phyloP scores from a whole-genome alignment of 2,329 filamentous ascomycete species.

The Grosmannia penicillata region DNA sequence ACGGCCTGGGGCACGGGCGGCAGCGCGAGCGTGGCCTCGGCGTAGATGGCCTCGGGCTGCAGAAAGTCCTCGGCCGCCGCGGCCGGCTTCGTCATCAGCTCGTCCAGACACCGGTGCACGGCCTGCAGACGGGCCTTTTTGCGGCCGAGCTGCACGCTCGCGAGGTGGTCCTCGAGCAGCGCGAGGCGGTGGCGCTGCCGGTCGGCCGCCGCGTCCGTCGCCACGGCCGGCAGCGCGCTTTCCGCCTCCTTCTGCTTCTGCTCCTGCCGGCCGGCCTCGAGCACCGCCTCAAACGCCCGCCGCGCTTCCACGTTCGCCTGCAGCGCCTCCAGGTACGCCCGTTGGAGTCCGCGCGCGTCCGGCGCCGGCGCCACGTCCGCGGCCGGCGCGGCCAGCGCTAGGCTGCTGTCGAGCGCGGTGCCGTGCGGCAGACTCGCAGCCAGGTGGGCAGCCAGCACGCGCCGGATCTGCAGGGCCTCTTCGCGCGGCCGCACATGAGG shows the following conservation, averaged over 20 bases:
- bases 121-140: conserved; percentile 35
- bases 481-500: conserved; percentile 42
- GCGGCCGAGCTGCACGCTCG: conserved; percentile 33
- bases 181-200: not conserved
- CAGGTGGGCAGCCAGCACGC: conserved; percentile 38
- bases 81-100: conserved; percentile 32
- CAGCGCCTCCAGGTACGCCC: conserved; percentile 39
- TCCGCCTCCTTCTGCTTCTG: not conserved
- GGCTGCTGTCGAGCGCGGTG: conserved; percentile 6
- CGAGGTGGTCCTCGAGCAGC: conserved; percentile 34
- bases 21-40: conserved; percentile 22
- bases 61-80: conserved; percentile 27
- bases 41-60: conserved; percentile 32
- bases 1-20: conserved; percentile 38
- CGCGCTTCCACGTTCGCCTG: conserved; percentile 36
- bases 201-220: too few relatives aligned
- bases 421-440: conserved; percentile 28
- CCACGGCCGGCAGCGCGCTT: not conserved
- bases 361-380: conserved; percentile 18
- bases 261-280: conserved; percentile 11
- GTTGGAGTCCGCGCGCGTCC: conserved; percentile 31
- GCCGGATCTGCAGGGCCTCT: conserved; percentile 40
- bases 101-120: conserved; percentile 35
- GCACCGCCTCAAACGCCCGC: conserved; percentile 18
- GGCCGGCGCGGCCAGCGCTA: conserved; percentile 31